A percentile compares a stretch with the other conserved stretches of the same genome.
Conservation (phyloP, 164 flowering plant genomes). For the Taxillus chinensis region DNA sequence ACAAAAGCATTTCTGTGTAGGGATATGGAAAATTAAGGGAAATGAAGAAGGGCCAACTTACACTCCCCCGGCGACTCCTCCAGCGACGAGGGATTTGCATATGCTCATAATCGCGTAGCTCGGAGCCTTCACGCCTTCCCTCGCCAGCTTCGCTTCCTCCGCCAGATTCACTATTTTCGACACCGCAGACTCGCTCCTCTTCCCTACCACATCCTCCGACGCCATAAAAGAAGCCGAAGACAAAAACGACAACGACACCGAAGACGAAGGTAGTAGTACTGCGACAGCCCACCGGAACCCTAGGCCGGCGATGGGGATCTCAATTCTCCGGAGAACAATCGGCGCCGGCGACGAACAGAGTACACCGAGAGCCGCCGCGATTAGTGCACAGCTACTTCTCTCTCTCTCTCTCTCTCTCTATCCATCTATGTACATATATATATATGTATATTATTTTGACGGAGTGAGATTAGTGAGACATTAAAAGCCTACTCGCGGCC, state of each 20-base stretch:
- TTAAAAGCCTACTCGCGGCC: no score
- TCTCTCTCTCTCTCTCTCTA: no score
- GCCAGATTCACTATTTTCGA: slow-evolving; percentile 1
- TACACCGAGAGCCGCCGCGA: no score
- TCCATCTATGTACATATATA: no score
- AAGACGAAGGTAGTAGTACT: background rate
- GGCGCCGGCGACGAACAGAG: background rate
- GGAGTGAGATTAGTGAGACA: no score
- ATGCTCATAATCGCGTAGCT: background rate
- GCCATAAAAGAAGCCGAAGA: background rate
- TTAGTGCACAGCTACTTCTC: no score
- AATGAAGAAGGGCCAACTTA: background rate
- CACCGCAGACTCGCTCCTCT: slow-evolving; percentile 1
- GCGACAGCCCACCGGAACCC: background rate
- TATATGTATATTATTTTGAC: no score
- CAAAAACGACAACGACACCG: background rate
- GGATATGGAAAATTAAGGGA: background rate
- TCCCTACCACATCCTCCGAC: background rate
- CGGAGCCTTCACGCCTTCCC: slow-evolving; percentile 1
- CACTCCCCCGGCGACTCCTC: slow-evolving; percentile 6
- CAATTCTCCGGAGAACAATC: background rate
- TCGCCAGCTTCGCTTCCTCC: slow-evolving; percentile 3
- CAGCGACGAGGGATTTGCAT: slow-evolving; percentile 1
- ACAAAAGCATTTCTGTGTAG: no score
- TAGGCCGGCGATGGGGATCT: background rate